These are phyloP conservation scores for Pichia pseudocactophila DNA, from an alignment of 805 yeast genomes.

Conservation along the genomic window DNA sequence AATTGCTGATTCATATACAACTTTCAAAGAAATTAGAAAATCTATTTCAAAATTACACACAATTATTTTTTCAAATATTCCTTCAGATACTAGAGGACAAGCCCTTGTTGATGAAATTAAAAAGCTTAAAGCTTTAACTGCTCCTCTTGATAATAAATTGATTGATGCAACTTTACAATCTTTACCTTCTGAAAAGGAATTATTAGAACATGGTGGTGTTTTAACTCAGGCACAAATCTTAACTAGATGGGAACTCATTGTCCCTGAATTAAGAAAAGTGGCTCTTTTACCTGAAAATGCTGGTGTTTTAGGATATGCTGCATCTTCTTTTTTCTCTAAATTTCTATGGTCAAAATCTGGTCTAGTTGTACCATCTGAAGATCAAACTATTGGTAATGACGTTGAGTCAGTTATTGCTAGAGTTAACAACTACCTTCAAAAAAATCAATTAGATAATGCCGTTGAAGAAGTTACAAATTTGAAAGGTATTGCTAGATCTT, in stretches of 20 bases:
- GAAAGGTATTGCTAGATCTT: slow-evolving; percentile 86
- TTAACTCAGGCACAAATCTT: slow-evolving; percentile 70
- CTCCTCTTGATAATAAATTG: slow-evolving; percentile 28
- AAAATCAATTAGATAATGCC: slow-evolving; percentile 77
- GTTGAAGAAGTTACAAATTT: slow-evolving; percentile 85
- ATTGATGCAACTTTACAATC: slow-evolving; percentile 35
- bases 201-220: slow-evolving; percentile 43
- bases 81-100: slow-evolving; percentile 34
- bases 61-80: slow-evolving; percentile 29
- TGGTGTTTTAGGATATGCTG: slow-evolving; percentile 84
- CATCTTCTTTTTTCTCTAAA: slow-evolving; percentile 69
- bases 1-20: slow-evolving; percentile 31
- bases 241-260: slow-evolving; percentile 69
- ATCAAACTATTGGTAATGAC: slow-evolving; percentile 50
- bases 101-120: slow-evolving; percentile 36
- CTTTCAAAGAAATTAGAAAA: slow-evolving; percentile 35
- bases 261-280: slow-evolving; percentile 81
- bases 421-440: slow-evolving; percentile 63
- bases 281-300: slow-evolving; percentile 91
- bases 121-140: slow-evolving; percentile 31
- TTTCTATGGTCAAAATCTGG: slow-evolving; percentile 75
- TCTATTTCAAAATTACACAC: slow-evolving; percentile 35
- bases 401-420: slow-evolving; percentile 84
- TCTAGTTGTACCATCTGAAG: slow-evolving; percentile 37
- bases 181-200: slow-evolving; percentile 35